Evolutionary conservation across 345 rosid species (phyloP), one percentile per base, ranked within the genome.

Genomic region (Raphanus raphanistrum): DNA sequence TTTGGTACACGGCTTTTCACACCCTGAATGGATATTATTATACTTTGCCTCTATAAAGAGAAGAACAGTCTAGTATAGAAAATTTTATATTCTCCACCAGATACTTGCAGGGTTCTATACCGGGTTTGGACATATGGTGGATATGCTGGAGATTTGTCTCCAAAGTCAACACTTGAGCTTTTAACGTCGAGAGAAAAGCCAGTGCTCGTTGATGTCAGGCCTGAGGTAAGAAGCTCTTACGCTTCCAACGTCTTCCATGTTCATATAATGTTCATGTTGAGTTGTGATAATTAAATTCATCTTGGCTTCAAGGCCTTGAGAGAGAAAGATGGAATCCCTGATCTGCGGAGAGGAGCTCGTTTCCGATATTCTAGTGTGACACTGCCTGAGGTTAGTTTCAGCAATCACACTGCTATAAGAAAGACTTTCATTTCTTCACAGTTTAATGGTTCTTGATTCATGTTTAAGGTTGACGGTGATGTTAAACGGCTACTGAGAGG

Each of bases 271-370:
- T 43, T 55, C 50, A 57, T 77, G 0, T 72, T 31, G 35, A 17
- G n/a, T 76, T 66, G 66, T 25, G 12, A 43, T 32, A 3, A 59
- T 16, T 58, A 57, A 2, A 13, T 5, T 75, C 36, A 48, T 63
- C 17, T 41, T 2, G 66, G 66, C 74, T 66, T 9, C 61, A 83
- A 91, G 99, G 87, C 77, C 70, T 65, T 95, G 74, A 90, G 97
- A 88, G 93, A 91, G 80, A 84, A 80, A 84, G 92, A 91, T 74
- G 99, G 99, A 59, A 79, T 95, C 81, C 99, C 99, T 41, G 96
- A 95, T 87, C 94, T 95, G 72, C 85, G 99, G 25, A 85, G 94
- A 79, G 79, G 74, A 36, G 92, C 99, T 76, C 94, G 99, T 17
- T 95, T 70, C 84, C 94, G 96, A 50, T 95, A 91, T 80, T 84